Evolutionary conservation across 2,329 filamentous ascomycete genomes (phyloP).

Genomic region (Coniochaeta sp.): DNA sequence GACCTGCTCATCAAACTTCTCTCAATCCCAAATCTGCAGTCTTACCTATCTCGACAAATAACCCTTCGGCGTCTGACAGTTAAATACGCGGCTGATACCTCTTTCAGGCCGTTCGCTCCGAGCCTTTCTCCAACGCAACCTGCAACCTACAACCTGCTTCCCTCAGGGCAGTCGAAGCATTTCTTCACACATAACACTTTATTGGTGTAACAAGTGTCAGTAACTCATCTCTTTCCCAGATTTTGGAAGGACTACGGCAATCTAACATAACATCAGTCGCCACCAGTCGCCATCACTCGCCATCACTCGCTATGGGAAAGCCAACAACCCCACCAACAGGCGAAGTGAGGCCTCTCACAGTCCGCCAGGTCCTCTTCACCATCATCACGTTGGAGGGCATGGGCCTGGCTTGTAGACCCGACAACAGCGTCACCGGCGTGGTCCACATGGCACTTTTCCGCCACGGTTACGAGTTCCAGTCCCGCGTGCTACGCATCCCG

Average conservation of each 20-base stretch:
- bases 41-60: not conserved
- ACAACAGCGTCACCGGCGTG: not conserved
- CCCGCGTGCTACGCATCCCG: not conserved
- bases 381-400: not conserved
- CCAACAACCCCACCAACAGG: not conserved
- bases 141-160: not conserved
- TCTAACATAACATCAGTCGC: not conserved
- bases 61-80: not conserved
- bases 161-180: not conserved
- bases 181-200: not conserved
- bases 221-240: not conserved
- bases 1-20: not conserved
- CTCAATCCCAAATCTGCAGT: not conserved
- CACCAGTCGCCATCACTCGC: not conserved
- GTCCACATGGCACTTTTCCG: not conserved
- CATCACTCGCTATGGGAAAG: not conserved
- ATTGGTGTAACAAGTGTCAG: not conserved
- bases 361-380: not conserved
- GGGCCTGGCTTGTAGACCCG: not conserved
- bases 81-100: not conserved
- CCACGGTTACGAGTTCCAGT: slow-evolving; percentile 1
- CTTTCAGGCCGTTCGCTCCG: not conserved
- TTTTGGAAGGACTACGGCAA: not conserved
- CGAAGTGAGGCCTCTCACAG: not conserved
- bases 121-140: not conserved